Conservation (phyloP, 129 eudicot species). For the Erigeron canadensis region DNA sequence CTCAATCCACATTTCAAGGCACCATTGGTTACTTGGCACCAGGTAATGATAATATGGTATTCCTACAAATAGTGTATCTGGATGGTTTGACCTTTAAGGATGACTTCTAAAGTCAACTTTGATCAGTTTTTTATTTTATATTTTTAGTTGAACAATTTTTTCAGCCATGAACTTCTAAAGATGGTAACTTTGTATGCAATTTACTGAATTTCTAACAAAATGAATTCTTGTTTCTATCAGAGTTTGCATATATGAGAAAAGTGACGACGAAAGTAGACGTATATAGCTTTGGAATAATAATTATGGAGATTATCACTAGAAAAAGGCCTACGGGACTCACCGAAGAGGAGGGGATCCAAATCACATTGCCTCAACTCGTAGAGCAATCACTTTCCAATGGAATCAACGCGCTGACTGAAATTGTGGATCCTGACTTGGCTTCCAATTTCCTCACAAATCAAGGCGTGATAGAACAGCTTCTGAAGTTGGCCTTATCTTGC, state of each 20-base stretch:
- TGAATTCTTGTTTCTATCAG: slow-evolving; percentile 32
- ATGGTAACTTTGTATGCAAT: not conserved
- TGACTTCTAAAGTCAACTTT: no score
- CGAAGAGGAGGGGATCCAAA: slow-evolving; percentile 52
- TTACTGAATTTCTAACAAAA: not conserved
- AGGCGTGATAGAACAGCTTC: slow-evolving; percentile 47
- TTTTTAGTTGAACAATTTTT: not conserved
- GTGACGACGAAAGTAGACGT: slow-evolving; percentile 84
- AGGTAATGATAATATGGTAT: slow-evolving; percentile 51
- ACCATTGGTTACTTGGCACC: slow-evolving; percentile 97
- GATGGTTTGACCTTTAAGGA: not conserved
- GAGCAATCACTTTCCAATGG: slow-evolving; percentile 47
- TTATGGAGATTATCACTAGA: slow-evolving; percentile 79
- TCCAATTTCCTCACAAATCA: slow-evolving; percentile 34
- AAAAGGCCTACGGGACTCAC: slow-evolving; percentile 73
- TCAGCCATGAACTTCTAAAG: no score
- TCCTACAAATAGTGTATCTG: not conserved
- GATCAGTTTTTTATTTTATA: slow-evolving; percentile 11
- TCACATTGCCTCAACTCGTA: slow-evolving; percentile 62
- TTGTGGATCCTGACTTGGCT: slow-evolving; percentile 58
- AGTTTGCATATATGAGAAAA: slow-evolving; percentile 76
- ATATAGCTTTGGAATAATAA: slow-evolving; percentile 74
- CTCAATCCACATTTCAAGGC: slow-evolving; percentile 72
- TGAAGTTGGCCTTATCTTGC: slow-evolving; percentile 68
- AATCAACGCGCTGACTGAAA: slow-evolving; percentile 28